Evolutionary conservation across 2,329 filamentous ascomycete species (phyloP).

Genomic region (Neurospora sp.): DNA sequence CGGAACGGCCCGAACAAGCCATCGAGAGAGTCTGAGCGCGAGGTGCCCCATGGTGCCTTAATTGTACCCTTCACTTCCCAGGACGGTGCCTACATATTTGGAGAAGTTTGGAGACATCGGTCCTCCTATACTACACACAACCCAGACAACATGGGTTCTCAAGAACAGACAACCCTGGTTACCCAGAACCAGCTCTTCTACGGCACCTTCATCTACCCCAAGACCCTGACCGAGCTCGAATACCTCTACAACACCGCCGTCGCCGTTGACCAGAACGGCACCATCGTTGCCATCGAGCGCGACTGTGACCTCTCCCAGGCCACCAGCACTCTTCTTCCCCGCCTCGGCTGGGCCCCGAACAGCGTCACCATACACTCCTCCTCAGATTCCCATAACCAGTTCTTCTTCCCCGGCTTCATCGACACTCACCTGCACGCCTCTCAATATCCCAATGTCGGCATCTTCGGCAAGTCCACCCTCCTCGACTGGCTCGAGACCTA

Average conservation of each 20-base stretch:
- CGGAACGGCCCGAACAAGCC: not conserved
- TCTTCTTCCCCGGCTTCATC: slow-evolving; percentile 79
- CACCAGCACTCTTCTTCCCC: slow-evolving; percentile 25
- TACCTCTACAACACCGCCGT: slow-evolving; percentile 41
- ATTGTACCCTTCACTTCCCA: not conserved
- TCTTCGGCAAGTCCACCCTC: slow-evolving; percentile 88
- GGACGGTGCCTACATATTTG: not conserved
- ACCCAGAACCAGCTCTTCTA: slow-evolving; percentile 36
- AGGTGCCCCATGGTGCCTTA: not conserved
- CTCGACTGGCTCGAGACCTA: slow-evolving; percentile 90
- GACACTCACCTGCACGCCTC: slow-evolving; percentile 93
- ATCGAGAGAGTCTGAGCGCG: not conserved
- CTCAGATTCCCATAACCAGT: slow-evolving; percentile 37
- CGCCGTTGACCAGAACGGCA: slow-evolving; percentile 39
- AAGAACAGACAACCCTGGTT: slow-evolving; percentile 5
- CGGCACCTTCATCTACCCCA: slow-evolving; percentile 47
- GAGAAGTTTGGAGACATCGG: not conserved
- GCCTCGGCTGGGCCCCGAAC: slow-evolving; percentile 33
- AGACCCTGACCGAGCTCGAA: slow-evolving; percentile 35
- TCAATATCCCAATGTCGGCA: slow-evolving; percentile 87
- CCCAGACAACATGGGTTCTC: not conserved
- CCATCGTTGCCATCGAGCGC: slow-evolving; percentile 38
- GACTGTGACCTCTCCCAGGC: slow-evolving; percentile 24
- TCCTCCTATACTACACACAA: not conserved
- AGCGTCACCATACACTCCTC: slow-evolving; percentile 28